Evolutionary conservation across 805 yeast species (phyloP).

Genomic region (Wickerhamomyces bovis): DNA sequence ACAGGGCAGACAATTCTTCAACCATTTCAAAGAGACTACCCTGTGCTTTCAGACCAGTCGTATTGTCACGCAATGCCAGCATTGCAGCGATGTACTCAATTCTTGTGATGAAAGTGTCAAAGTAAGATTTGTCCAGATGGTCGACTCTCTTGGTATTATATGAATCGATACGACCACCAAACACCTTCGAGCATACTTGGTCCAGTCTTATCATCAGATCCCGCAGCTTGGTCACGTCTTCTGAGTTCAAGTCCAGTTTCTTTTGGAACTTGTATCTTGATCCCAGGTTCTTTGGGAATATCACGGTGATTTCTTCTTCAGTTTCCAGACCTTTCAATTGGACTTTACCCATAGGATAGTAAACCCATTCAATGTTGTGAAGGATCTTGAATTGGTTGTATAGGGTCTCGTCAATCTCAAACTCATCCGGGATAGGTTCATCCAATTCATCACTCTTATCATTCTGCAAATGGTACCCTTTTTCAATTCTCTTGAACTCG

Average conservation of each 20-base stretch:
- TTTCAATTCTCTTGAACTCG: constrained; percentile 57
- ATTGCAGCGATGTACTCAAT: constrained; percentile 53
- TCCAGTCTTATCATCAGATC: constrained; percentile 53
- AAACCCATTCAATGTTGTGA: constrained; percentile 62
- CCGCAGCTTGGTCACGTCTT: constrained; percentile 46
- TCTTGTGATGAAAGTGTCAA: constrained; percentile 64
- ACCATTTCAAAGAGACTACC: constrained; percentile 18
- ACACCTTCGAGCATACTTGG: constrained; percentile 43
- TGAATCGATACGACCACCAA: constrained; percentile 32
- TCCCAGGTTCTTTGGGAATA: constrained; percentile 61
- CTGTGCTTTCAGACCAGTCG: constrained; percentile 18
- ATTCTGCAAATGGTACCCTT: constrained; percentile 14
- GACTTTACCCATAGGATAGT: constrained; percentile 72
- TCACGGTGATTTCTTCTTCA: constrained; percentile 78
- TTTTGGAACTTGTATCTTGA: constrained; percentile 48
- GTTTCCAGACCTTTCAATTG: constrained; percentile 92
- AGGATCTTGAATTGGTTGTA: constrained; percentile 61
- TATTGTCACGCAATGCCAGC: constrained; percentile 36
- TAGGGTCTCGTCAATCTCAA: constrained; percentile 44
- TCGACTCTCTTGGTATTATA: constrained; percentile 32
- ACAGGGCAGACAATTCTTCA: neutral
- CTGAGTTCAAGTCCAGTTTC: constrained; percentile 29
- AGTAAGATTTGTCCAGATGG: constrained; percentile 36
- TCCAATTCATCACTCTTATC: constrained; percentile 22
- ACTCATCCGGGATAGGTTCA: constrained; percentile 39